Percentiles rank a stretch among this genome's conserved stretches.
Evolutionary conservation across 2,329 filamentous ascomycete genomes (phyloP).

Genomic region (Phialemonium atrogriseum): DNA sequence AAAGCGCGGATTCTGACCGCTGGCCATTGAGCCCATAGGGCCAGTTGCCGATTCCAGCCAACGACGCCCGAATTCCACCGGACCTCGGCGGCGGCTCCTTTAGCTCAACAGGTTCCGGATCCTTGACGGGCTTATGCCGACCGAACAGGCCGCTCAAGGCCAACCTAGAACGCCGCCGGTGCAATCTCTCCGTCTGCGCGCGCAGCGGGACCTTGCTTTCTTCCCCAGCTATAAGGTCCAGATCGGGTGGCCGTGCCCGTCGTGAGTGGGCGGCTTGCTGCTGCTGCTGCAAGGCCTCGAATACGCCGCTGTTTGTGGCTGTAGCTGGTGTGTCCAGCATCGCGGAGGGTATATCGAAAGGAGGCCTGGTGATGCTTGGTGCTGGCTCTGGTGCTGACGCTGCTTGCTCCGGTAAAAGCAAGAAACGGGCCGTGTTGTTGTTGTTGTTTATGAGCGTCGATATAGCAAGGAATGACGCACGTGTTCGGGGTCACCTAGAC

Average conservation of each 20-base stretch:
- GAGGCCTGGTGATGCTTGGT: background rate
- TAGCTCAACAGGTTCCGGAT: constrained; percentile 18
- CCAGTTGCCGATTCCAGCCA: constrained; percentile 37
- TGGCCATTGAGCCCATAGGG: constrained; percentile 26
- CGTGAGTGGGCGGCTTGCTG: constrained; percentile 23
- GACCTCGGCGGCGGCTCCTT: constrained; percentile 21
- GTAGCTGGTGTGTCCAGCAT: constrained; percentile 12
- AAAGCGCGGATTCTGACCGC: constrained; percentile 26
- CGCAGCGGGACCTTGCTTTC: constrained; percentile 34
- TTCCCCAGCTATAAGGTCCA: constrained; percentile 19
- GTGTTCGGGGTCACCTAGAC: constrained; percentile 1
- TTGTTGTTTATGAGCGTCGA: constrained; percentile 1
- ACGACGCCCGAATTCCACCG: constrained; percentile 34
- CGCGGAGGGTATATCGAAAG: constrained; percentile 1
- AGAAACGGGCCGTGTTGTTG: background rate
- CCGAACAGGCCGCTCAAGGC: constrained; percentile 44
- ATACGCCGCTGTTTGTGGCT: constrained; percentile 15
- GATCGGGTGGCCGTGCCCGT: constrained; percentile 30
- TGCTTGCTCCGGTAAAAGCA: background rate
- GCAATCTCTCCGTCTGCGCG: constrained; percentile 28
- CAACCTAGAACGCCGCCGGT: constrained; percentile 42
- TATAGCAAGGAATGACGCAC: constrained; percentile 1
- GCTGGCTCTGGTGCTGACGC: too few species aligned
- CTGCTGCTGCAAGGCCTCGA: constrained; percentile 22
- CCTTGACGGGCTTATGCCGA: constrained; percentile 30